Evolutionary conservation across 2,329 filamentous ascomycete species (phyloP), one percentile per base, ranked within the genome.

Genomic region (Diaporthe sp.): DNA sequence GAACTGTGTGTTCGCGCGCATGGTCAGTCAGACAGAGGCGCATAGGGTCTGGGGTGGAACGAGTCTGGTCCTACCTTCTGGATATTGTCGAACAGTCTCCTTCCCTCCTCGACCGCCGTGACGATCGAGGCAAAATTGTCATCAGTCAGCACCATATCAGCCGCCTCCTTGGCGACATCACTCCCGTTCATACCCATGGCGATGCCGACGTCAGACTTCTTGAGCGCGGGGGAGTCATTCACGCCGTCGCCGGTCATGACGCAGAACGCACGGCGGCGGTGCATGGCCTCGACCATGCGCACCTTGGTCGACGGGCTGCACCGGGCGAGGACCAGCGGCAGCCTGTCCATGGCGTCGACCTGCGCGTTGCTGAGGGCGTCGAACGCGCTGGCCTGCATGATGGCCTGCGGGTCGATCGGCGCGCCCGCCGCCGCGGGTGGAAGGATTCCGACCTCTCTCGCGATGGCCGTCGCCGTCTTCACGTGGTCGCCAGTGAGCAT

Each of bases 101-200:
- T 89, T 17, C 93, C 93, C 83, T 94, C 92, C 81, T 93, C 90
- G 61, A 94, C 92, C 46, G 91, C 92, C n/a, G 91, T 92, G 55
- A 94, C 88, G 73, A 94, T 94, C 39, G 93, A 95, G 15, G 95
- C 94, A 81, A 97, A 97, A 84, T 97, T 70, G 15, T 70, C 65
- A 34, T 70, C 65, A 0, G 65, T 70, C 55, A 98, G 87, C 49
- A 97, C 94, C 89, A 98, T 97, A 81, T 97, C 95, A 1, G 94
- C 93, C 3, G 95, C 95, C 84, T 97, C 92, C 80, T 94, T 94
- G 77, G 93, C 93, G 13, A 95, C 93, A 80, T 94, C 93, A 60
- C 91, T 93, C 22, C 93, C 93, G 57, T 91, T 88, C 77, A 91
- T 86, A 65, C 93, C 92, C 93, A 94, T 95, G 77, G 93, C 93